A percentile compares a stretch with the other conserved stretches of the same genome.
Conservation (phyloP, 2,329 filamentous ascomycete species). For the Coleophoma crateriformis region DNA sequence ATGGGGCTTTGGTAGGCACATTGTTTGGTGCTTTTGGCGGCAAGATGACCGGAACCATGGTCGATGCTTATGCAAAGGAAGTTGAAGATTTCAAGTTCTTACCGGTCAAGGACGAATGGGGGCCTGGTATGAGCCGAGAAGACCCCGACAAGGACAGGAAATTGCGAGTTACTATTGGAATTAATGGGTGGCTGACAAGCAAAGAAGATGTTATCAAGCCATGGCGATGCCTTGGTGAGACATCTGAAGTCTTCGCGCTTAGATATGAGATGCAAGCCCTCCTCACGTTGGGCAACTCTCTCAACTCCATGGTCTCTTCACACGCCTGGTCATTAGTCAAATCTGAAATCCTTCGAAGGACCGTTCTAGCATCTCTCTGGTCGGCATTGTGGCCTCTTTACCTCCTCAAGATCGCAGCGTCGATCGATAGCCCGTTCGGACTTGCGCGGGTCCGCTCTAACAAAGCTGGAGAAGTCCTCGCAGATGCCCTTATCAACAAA, state of each 20-base stretch:
- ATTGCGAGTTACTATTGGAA: constrained; percentile 75
- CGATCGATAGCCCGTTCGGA: constrained; percentile 58
- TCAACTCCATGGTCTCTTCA: constrained; percentile 59
- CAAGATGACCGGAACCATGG: constrained; percentile 72
- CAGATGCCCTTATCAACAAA: constrained; percentile 70
- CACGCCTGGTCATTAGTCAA: constrained; percentile 57
- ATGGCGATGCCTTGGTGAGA: constrained; percentile 68
- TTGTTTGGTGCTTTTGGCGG: constrained; percentile 88
- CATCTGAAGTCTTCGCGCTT: constrained; percentile 77
- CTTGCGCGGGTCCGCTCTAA: constrained; percentile 52
- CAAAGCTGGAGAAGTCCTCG: constrained; percentile 56
- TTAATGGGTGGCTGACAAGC: constrained; percentile 79
- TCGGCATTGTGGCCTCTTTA: constrained; percentile 44
- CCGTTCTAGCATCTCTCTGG: constrained; percentile 36
- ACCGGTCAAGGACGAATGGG: constrained; percentile 50
- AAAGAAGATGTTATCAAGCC: constrained; percentile 72
- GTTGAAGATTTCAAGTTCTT: constrained; percentile 80
- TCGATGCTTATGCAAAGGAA: constrained; percentile 82
- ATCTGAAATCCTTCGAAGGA: constrained; percentile 54
- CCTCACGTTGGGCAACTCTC: constrained; percentile 67
- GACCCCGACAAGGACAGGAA: constrained; percentile 36
- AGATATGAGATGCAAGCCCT: constrained; percentile 78
- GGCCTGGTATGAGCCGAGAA: constrained; percentile 16
- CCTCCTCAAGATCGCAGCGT: constrained; percentile 41
- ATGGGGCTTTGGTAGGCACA: constrained; percentile 77